These are phyloP conservation scores for Cryptosporidium tyzzeri DNA, from an alignment of 169 alveolate genomes.

Conservation along the genomic window DNA sequence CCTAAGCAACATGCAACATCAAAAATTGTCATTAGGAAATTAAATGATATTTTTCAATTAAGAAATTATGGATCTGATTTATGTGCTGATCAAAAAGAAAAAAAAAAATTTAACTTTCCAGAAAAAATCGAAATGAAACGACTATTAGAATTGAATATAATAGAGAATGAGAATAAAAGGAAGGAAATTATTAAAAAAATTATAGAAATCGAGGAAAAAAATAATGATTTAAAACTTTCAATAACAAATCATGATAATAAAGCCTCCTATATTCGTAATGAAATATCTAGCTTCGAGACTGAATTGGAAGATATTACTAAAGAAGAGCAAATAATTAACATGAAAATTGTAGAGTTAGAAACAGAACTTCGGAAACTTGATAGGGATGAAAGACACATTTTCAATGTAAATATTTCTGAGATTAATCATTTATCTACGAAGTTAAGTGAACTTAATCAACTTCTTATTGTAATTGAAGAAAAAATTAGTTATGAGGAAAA, in stretches of 20 bases:
- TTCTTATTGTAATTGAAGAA: neutral
- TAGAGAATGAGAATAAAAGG: neutral
- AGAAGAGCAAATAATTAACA: slow-evolving; percentile 24
- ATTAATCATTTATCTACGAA: neutral
- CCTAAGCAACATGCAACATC: neutral
- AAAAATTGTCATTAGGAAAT: neutral
- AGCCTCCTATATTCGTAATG: neutral
- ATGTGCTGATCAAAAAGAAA: neutral
- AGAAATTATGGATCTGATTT: neutral
- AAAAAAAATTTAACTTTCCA: neutral
- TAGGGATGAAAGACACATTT: neutral
- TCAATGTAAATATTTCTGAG: neutral
- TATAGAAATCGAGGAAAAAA: neutral
- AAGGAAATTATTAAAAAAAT: neutral
- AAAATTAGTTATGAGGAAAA: neutral
- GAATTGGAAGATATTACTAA: slow-evolving; percentile 8
- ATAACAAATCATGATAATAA: neutral
- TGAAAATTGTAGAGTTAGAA: slow-evolving; percentile 26
- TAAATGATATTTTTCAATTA: neutral
- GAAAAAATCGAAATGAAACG: neutral
- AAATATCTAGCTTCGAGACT: slow-evolving; percentile 14
- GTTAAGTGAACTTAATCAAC: neutral
- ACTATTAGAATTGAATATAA: neutral
- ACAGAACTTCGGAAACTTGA: slow-evolving; percentile 5
- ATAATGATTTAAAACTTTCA: neutral